Percentiles rank a stretch among this genome's conserved stretches.
These are phyloP conservation scores for Ormosia semicastrata DNA, from an alignment of 306 rosid species.

Conservation along the genomic window DNA sequence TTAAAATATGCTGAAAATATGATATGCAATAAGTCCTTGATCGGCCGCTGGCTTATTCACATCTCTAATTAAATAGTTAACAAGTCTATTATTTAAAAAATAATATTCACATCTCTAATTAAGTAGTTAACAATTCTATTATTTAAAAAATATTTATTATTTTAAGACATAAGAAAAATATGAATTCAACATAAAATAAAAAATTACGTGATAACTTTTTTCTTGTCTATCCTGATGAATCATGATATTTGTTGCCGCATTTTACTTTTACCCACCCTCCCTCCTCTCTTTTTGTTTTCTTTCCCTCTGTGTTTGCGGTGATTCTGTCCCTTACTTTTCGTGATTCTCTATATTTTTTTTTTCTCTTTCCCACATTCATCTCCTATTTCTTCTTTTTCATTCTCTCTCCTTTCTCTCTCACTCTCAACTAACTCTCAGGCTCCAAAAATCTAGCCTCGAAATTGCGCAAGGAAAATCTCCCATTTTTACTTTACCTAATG, in stretches of 20 bases:
- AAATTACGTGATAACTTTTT: not conserved
- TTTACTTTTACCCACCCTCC: not conserved
- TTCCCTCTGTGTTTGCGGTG: conserved; percentile 15
- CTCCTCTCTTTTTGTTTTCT: not conserved
- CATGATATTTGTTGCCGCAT: not conserved
- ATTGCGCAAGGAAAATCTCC: conserved; percentile 1
- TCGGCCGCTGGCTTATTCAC: too few species aligned
- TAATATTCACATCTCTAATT: too few species aligned
- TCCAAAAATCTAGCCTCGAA: conserved; percentile 32
- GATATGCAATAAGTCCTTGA: too few species aligned
- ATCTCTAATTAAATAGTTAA: too few species aligned
- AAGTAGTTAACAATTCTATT: too few species aligned
- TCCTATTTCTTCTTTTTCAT: not conserved
- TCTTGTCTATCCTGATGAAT: not conserved
- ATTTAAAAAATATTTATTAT: too few species aligned
- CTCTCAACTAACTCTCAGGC: not conserved
- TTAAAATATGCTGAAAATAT: too few species aligned
- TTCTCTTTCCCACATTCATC: not conserved
- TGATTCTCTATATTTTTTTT: conserved; percentile 23
- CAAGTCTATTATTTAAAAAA: too few species aligned
- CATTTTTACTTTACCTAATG: conserved; percentile 28
- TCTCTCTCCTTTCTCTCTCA: not conserved
- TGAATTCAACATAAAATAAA: too few species aligned
- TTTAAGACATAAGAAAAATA: too few species aligned
- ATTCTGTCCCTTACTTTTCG: conserved; percentile 27